Evolutionary conservation across 768 basidiomycete species (phyloP), one percentile per base, ranked within the genome.

Genomic region (Suillus discolor): DNA sequence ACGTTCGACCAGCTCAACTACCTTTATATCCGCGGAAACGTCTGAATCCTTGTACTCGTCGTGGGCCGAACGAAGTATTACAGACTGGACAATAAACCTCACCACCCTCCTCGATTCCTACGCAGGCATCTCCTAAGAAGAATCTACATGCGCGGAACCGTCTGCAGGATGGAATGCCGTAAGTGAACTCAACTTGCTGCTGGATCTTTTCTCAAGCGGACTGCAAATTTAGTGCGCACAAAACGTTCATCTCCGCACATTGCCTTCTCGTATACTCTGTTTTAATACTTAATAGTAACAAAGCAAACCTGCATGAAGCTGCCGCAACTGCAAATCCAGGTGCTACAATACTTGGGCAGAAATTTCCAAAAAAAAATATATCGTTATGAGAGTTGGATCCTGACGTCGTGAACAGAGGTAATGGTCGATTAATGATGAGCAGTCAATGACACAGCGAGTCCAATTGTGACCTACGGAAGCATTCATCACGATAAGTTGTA

Each of bases 351-450:
- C n/a, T 18, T 45, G 91, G 91, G 3, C 95, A 95, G 87, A 88
- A n/a, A n/a, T n/a, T n/a, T n/a, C n/a, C n/a, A n/a, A n/a, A n/a
- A n/a, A 87, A 44, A 89, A 90, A 67, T 84, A 90, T 70, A 85
- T 81, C 23, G 79, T 93, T 8, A 83, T 91, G 83, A n/a, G 84
- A 87, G 62, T 81, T 97, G 80, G 94, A 97, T 73, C 93, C 94
- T 0, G 95, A 97, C 71, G 91, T 87, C 15, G 79, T 87, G 8
- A 85, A 85, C 67, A 76, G 88, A 64, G 85, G 79, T 31, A 45
- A n/a, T n/a, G n/a, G n/a, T n/a, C n/a, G n/a, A n/a, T n/a, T n/a
- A n/a, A n/a, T 45, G 44, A n/a, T 79, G 94, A 28, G 91, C 89
- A 25, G 83, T 85, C 0, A 91, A 96, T 67, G 94, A 97, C 74